Conservation (phyloP, 129 eudicot species). For the Escallonia herrerae region DNA sequence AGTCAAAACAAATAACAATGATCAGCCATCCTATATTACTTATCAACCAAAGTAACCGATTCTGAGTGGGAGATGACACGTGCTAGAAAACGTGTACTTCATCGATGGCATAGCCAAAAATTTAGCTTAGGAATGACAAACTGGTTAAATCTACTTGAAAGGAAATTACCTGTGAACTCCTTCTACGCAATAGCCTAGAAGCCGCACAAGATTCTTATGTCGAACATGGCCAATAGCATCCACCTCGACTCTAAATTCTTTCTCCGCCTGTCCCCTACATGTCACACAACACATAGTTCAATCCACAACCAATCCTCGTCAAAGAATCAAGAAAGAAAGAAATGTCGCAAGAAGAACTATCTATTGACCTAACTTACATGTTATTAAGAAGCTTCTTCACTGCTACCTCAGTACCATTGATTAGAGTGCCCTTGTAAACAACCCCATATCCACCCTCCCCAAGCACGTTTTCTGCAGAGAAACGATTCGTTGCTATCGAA, state of each 20-base stretch:
- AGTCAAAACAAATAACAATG: slow-evolving; percentile 2
- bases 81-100: too few relatives aligned
- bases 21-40: slow-evolving; percentile 1
- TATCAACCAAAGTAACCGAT: too few relatives aligned
- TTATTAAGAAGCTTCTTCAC: slow-evolving; percentile 91
- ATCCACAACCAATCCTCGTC: slow-evolving; percentile 4
- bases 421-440: slow-evolving; percentile 64
- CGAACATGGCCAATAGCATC: slow-evolving; percentile 98
- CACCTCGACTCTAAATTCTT: slow-evolving; percentile 91
- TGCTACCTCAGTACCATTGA: slow-evolving; percentile 87
- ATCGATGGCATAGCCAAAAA: too few relatives aligned
- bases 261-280: slow-evolving; percentile 93
- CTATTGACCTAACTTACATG: slow-evolving; percentile 44
- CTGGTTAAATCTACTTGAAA: neutral
- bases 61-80: too few relatives aligned
- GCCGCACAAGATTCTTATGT: slow-evolving; percentile 93
- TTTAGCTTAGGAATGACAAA: too few relatives aligned
- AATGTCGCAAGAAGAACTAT: neutral
- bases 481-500: slow-evolving; percentile 63
- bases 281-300: slow-evolving; percentile 6
- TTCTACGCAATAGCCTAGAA: slow-evolving; percentile 94
- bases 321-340: slow-evolving; percentile 1
- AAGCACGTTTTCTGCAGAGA: slow-evolving; percentile 60
- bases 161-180: slow-evolving; percentile 78
- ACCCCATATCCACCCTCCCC: slow-evolving; percentile 99